Base-by-base conservation (phyloP, 129 eudicot species). In the Dittrichia graveolens region DNA sequence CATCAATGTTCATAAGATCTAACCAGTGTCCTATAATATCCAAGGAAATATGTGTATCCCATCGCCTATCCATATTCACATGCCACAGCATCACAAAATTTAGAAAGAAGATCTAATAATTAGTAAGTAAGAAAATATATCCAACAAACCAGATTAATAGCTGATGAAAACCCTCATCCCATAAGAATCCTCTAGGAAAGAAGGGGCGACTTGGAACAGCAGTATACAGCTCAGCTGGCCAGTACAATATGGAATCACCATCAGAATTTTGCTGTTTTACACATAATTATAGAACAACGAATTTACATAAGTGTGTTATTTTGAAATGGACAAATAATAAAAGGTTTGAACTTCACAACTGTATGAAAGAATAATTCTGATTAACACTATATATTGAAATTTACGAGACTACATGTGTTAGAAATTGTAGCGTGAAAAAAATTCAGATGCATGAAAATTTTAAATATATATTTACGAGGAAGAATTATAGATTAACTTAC, bases 131-230 rank as follows among this genome's bases (percentile, higher is more conserved):
- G 47, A 75, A 67, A 5, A 41, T 40, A 44, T 67, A 54, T 80
- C 24, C 58, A 44, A 70, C 91, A 63, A 55, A 90, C 99, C 97
- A 86, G 79, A 95, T 88, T 50, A 95, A 48, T 41, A 95, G 88
- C 78, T 95, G 99, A 77, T 95, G 99, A 81, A 95, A 95, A 73
- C 99, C 99, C 84, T 95, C 99, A 73, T 95, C 99, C 99, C 99
- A 95, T 61, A 95, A 65, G 50, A 95, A 95, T 65, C 99, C 99
- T 76, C 99, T 81, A 7, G 99, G 99, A 74, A 95, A 95, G 80
- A 89, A 84, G 37, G 99, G 91, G 38, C 99, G 99, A 76, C 99
- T 88, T 65, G 99, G 99, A 82, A 95, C 97, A 54, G 99, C 99
- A 77, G 99, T 85, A 81, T 90, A 90, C 69, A 95, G 83, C 80